phyloP scores from a whole-genome alignment of 495 filamentous ascomycete genomes.

The Elaphomyces granulatus region DNA sequence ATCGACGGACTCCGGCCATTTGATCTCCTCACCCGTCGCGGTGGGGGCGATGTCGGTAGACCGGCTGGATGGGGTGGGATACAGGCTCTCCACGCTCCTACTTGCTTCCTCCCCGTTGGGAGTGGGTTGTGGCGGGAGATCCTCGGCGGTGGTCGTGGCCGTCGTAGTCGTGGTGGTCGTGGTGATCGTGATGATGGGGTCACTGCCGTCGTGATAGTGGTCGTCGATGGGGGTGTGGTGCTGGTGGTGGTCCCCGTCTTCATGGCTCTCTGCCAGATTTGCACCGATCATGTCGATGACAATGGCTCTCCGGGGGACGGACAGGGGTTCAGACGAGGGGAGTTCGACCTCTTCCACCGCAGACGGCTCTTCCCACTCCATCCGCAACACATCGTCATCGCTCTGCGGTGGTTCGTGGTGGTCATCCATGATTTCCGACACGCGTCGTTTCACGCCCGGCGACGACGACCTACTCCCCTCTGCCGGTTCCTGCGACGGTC shows the following conservation, averaged over 20 bases:
- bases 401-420: slow-evolving; percentile 7
- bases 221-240: no score
- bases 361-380: slow-evolving; percentile 11
- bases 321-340: not conserved
- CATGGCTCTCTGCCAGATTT: no score
- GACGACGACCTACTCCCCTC: slow-evolving; percentile 30
- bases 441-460: slow-evolving; percentile 38
- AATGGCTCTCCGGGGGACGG: slow-evolving; percentile 5
- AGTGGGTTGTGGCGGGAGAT: not conserved
- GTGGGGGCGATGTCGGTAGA: slow-evolving; percentile 16
- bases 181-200: slow-evolving; percentile 1
- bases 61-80: slow-evolving; percentile 21
- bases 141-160: not conserved
- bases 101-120: not conserved
- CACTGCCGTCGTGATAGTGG: no score
- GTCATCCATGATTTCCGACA: slow-evolving; percentile 33
- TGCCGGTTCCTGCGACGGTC: no score
- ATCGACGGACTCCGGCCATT: slow-evolving; percentile 6
- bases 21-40: slow-evolving; percentile 8
- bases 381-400: slow-evolving; percentile 17
- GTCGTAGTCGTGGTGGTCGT: not conserved
- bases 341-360: not conserved
- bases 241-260: slow-evolving; percentile 5
- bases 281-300: slow-evolving; percentile 14
- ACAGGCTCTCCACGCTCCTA: slow-evolving; percentile 2